phyloP scores from a whole-genome alignment of 495 filamentous ascomycete genomes.

The Penicillium cataractarum region DNA sequence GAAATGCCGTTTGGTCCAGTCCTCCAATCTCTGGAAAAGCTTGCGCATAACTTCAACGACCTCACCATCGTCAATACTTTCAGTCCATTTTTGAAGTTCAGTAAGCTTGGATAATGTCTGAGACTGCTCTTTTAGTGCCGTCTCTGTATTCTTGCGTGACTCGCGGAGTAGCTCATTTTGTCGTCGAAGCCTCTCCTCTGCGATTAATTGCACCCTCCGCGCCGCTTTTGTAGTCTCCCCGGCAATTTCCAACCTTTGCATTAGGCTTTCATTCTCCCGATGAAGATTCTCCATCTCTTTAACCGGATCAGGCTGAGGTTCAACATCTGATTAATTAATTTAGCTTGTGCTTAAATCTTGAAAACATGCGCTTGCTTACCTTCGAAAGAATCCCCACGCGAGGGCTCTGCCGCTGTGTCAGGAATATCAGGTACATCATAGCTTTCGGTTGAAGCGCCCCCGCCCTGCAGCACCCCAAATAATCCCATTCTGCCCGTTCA shows the following conservation, averaged over 20 bases:
- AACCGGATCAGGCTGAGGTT: too few species aligned
- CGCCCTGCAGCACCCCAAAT: background rate
- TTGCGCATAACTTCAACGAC: background rate
- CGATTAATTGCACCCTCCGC: background rate
- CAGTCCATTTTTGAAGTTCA: constrained; percentile 5
- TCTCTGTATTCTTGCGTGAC: background rate
- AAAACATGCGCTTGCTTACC: background rate
- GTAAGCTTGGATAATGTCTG: background rate
- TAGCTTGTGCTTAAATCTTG: background rate
- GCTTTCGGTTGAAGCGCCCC: background rate
- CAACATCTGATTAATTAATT: background rate
- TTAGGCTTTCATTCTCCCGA: background rate
- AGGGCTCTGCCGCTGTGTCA: background rate
- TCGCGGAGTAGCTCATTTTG: constrained; percentile 6
- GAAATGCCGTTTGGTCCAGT: constrained; percentile 7
- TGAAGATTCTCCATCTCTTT: background rate
- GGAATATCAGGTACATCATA: background rate
- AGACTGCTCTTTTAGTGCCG: background rate
- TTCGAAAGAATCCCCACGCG: background rate
- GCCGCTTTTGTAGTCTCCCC: background rate
- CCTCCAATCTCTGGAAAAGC: constrained; percentile 1
- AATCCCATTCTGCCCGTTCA: background rate
- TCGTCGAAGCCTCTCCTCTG: constrained; percentile 4
- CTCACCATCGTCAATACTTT: constrained; percentile 3
- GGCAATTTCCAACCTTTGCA: background rate